Percentiles rank a stretch among this genome's conserved stretches.
These are phyloP conservation scores for Alternaria alternata DNA, from an alignment of 2,329 filamentous ascomycete species.

Conservation along the genomic window DNA sequence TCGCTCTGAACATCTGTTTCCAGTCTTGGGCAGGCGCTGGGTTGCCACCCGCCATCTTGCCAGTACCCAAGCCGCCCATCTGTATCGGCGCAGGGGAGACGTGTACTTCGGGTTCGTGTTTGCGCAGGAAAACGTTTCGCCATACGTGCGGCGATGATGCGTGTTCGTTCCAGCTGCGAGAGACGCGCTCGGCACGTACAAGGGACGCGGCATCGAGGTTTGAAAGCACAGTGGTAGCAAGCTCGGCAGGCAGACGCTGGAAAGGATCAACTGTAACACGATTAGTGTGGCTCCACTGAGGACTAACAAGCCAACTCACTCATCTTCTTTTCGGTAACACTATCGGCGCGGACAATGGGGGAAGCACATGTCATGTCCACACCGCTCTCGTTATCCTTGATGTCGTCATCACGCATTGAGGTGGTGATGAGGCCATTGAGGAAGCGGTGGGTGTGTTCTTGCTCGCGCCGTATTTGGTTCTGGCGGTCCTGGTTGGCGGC, in stretches of 20 bases:
- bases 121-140: slow-evolving; percentile 67
- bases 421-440: slow-evolving; percentile 34
- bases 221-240: slow-evolving; percentile 66
- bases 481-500: slow-evolving; percentile 47
- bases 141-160: slow-evolving; percentile 67
- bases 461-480: slow-evolving; percentile 39
- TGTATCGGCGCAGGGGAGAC: slow-evolving; percentile 56
- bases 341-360: slow-evolving; percentile 44
- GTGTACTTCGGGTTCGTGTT: slow-evolving; percentile 59
- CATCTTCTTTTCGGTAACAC: slow-evolving; percentile 45
- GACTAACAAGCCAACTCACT: slow-evolving; percentile 31
- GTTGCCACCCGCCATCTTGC: slow-evolving; percentile 61
- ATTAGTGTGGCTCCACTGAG: slow-evolving; percentile 14
- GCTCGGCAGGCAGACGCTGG: slow-evolving; percentile 64
- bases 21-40: slow-evolving; percentile 69
- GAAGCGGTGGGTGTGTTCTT: slow-evolving; percentile 46
- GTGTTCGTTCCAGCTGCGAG: slow-evolving; percentile 63
- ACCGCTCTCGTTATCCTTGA: slow-evolving; percentile 50
- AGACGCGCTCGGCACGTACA: slow-evolving; percentile 64
- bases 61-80: slow-evolving; percentile 63
- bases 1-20: slow-evolving; percentile 83
- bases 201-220: slow-evolving; percentile 67
- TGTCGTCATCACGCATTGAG: slow-evolving; percentile 31
- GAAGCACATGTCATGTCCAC: slow-evolving; percentile 50
- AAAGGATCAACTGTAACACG: slow-evolving; percentile 59